phyloP scores from a whole-genome alignment of 441 rosid species.

The Geranium incanum region DNA sequence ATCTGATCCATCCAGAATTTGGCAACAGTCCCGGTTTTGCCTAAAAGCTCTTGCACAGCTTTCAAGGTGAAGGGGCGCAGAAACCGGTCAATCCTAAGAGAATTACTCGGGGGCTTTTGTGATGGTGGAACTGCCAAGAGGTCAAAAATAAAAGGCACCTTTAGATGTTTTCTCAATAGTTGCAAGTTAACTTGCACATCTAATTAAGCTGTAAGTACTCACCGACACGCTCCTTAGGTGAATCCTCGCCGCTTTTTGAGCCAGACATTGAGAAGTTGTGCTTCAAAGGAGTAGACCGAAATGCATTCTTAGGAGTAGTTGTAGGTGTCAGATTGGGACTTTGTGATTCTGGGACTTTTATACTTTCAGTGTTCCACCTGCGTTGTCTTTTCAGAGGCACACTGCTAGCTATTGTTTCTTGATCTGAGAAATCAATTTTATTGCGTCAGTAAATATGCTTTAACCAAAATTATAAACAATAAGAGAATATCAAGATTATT shows the following conservation, averaged over 20 bases:
- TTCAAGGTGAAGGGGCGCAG: conserved; percentile 91
- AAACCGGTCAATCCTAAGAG: conserved; percentile 78
- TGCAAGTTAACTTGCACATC: neutral
- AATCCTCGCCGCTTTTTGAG: conserved; percentile 53
- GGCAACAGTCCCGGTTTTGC: conserved; percentile 69
- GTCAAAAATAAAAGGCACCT: conserved; percentile 11
- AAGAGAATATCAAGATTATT: neutral
- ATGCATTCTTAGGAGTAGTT: conserved; percentile 46
- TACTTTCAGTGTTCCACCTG: conserved; percentile 68
- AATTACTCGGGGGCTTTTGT: conserved; percentile 59
- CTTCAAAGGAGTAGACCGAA: conserved; percentile 35
- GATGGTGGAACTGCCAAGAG: conserved; percentile 71
- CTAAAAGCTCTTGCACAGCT: conserved; percentile 93
- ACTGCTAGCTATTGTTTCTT: conserved; percentile 48
- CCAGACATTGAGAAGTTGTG: conserved; percentile 61
- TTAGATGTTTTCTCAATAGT: conserved; percentile 12
- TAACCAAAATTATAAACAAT: neutral
- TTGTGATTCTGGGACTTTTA: conserved; percentile 55
- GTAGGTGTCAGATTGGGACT: conserved; percentile 35
- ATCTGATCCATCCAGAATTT: conserved; percentile 97
- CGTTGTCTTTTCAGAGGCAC: conserved; percentile 85
- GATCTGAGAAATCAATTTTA: conserved; percentile 37
- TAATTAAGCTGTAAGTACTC: conserved; percentile 24
- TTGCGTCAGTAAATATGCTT: neutral
- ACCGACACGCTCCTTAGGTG: conserved; percentile 83